Base-by-base conservation (phyloP, 1,284 basidiomycete species). In the Anthracocystis panici-leucophaei region DNA sequence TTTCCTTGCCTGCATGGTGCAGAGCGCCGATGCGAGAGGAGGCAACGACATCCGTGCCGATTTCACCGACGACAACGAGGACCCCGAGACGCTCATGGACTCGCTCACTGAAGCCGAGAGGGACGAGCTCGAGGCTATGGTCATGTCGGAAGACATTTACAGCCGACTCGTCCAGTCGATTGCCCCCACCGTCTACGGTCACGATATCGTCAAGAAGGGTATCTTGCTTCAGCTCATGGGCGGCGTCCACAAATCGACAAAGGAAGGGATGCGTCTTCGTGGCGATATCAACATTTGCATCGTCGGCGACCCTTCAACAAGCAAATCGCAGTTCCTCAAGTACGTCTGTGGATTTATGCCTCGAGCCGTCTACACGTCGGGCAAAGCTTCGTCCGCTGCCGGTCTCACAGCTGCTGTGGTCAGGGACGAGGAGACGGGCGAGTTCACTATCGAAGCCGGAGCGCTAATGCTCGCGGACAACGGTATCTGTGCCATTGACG, bases 391-490 rank as follows among this genome's bases (percentile, higher is more conserved):
- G 0, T 95, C 96, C 1, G 97, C 97, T 0, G 97, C 96, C 31
- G 97, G 97, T 93, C 89, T 99, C 29, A 99, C 97, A 0, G 97
- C 97, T 5, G 96, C 96, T 2, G 97, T 99, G 0, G 96, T 99
- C 66, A 95, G 92, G 83, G 97, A 99, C 84, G 96, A 99, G 87
- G 97, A 99, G 86, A 96, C 96, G 0, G 96, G 96, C 49, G 97
- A 99, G 84, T 99, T 99, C 87, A 99, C 97, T 0, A 99, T 99
- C 83, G 97, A 99, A 88, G 97, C 96, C 10, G 83, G 83, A 20
- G 97, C 97, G 1, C 89, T 99, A 75, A 99, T 99, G 97, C 90
- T 99, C 4, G 97, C 97, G 8, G 97, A 99, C 88, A 99, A 99
- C 79, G 97, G 97, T 21, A 98, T 99, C 85, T 99, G 97, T 84